phyloP scores from a whole-genome alignment of 768 basidiomycete genomes.

The Lentinula boryana region DNA sequence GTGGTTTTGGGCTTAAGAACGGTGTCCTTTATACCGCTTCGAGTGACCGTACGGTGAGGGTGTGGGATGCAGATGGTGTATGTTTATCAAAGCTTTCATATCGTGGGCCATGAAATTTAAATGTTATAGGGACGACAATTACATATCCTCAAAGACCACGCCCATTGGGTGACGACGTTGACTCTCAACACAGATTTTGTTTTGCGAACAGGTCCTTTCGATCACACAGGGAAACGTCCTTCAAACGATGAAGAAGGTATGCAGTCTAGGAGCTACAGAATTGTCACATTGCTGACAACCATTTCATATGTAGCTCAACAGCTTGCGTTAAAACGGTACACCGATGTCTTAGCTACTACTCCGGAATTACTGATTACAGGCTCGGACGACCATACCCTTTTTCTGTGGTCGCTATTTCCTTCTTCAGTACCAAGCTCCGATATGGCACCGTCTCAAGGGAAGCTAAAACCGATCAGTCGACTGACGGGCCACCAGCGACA shows the following conservation, averaged over 20 bases:
- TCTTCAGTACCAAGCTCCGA: slow-evolving; percentile 25
- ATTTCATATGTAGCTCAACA: slow-evolving; percentile 52
- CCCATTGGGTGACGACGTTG: slow-evolving; percentile 98
- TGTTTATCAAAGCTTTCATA: slow-evolving; percentile 14
- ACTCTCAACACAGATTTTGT: slow-evolving; percentile 95
- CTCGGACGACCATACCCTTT: slow-evolving; percentile 96
- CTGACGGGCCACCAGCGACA: slow-evolving; percentile 95
- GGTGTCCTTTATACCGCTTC: slow-evolving; percentile 93
- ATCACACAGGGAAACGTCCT: slow-evolving; percentile 78
- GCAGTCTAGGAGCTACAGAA: slow-evolving; percentile 8
- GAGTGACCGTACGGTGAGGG: slow-evolving; percentile 88
- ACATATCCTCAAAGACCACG: slow-evolving; percentile 88
- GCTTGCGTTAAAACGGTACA: slow-evolving; percentile 75
- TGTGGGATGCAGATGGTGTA: slow-evolving; percentile 86
- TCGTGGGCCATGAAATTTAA: neutral
- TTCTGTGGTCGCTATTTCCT: slow-evolving; percentile 87
- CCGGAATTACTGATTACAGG: slow-evolving; percentile 91
- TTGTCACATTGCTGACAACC: neutral
- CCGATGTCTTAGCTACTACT: slow-evolving; percentile 50
- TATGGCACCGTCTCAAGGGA: slow-evolving; percentile 27
- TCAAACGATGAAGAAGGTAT: slow-evolving; percentile 78
- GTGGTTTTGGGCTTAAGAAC: slow-evolving; percentile 17
- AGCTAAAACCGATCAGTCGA: slow-evolving; percentile 67
- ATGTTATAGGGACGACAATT: slow-evolving; percentile 69
- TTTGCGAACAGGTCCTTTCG: slow-evolving; percentile 90